phyloP scores from a whole-genome alignment of 306 rosid genomes.

The Aeschynomene evenia region DNA sequence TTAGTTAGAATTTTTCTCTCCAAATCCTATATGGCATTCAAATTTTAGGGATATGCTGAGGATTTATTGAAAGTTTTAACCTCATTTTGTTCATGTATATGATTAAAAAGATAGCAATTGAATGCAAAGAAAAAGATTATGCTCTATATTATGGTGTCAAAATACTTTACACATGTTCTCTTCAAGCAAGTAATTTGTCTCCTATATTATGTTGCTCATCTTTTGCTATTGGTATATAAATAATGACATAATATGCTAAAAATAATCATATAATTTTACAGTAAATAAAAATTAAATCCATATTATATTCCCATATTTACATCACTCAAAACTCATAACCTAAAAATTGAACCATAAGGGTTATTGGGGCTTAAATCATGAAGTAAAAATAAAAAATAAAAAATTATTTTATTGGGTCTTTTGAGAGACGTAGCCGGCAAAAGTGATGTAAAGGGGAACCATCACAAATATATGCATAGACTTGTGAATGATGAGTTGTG shows the following conservation, averaged over 20 bases:
- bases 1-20: not conserved
- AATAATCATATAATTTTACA: too few relatives aligned
- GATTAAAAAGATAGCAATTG: not conserved
- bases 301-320: too few relatives aligned
- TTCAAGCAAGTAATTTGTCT: too few relatives aligned
- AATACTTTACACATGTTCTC: not conserved
- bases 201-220: too few relatives aligned
- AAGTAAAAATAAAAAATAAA: too few relatives aligned
- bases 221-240: too few relatives aligned
- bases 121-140: not conserved
- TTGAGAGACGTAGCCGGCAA: not conserved
- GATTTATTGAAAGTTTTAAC: slow-evolving; percentile 21
- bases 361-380: too few relatives aligned
- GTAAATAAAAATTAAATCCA: too few relatives aligned
- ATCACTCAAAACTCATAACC: too few relatives aligned
- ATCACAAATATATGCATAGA: not conserved
- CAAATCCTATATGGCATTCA: slow-evolving; percentile 38
- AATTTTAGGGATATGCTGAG: slow-evolving; percentile 44
- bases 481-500: not conserved
- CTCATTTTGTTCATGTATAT: slow-evolving; percentile 12
- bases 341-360: too few relatives aligned
- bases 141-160: not conserved
- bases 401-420: not conserved
- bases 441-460: not conserved
- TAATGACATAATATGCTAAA: too few relatives aligned